Conservation (phyloP, 305 asterid species). For the Fraxinus velutina region DNA sequence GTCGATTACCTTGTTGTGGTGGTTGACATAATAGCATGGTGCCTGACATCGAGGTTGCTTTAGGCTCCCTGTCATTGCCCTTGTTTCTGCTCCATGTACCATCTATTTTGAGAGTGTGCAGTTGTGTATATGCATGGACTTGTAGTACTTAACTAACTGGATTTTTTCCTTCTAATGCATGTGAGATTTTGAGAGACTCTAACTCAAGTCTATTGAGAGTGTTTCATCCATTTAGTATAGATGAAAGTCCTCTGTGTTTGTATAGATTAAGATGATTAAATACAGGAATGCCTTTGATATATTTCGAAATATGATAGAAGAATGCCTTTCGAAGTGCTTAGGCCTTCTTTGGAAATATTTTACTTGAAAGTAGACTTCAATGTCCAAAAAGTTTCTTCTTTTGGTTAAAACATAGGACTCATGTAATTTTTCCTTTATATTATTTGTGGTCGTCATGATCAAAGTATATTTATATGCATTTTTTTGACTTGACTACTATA, state of each 20-base stretch:
- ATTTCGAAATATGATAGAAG: background rate
- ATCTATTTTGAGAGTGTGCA: background rate
- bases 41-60: background rate
- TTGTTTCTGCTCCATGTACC: background rate
- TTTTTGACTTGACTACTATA: background rate
- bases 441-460: background rate
- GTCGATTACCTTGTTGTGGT: background rate
- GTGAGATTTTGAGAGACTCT: background rate
- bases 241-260: background rate
- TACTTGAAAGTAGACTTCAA: background rate
- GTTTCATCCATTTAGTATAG: background rate
- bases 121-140: background rate
- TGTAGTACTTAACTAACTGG: background rate
- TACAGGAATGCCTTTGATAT: background rate
- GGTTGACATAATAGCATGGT: background rate
- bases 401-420: background rate
- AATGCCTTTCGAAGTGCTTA: background rate
- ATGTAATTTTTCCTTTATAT: background rate
- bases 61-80: background rate
- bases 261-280: background rate
- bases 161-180: background rate
- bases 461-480: background rate
- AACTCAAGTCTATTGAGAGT: background rate
- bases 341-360: background rate
- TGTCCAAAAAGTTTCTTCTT: background rate